Evolutionary conservation across 2,329 filamentous ascomycete species (phyloP).

Genomic region (Metarhizium guizhouense): DNA sequence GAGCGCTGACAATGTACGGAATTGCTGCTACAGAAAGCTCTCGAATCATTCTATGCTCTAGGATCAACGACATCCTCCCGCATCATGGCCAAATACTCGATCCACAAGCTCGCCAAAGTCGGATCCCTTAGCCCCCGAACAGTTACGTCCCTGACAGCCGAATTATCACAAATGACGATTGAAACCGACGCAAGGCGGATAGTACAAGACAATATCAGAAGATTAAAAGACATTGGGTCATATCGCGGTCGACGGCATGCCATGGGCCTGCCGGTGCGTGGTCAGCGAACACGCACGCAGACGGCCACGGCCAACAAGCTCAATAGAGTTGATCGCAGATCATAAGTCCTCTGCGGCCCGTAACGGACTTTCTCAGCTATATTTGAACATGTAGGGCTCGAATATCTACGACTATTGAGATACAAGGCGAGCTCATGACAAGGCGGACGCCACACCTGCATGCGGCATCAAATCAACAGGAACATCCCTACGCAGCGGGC

Average conservation of each 20-base stretch:
- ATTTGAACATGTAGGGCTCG: background rate
- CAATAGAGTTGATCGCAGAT: constrained; percentile 42
- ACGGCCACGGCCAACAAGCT: constrained; percentile 52
- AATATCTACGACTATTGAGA: background rate
- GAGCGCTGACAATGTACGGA: background rate
- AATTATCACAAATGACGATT: constrained; percentile 85
- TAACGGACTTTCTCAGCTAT: background rate
- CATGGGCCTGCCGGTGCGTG: constrained; percentile 83
- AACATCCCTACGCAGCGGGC: background rate
- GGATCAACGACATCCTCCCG: constrained; percentile 60
- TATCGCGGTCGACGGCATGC: constrained; percentile 87
- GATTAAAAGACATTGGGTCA: constrained; percentile 82
- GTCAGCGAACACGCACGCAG: constrained; percentile 78
- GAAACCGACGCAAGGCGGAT: constrained; percentile 78
- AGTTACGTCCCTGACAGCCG: constrained; percentile 71
- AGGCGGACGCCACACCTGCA: background rate
- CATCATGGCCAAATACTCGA: constrained; percentile 81
- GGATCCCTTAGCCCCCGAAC: constrained; percentile 67
- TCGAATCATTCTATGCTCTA: constrained; percentile 81
- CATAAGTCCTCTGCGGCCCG: constrained; percentile 9
- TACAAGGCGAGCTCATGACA: background rate
- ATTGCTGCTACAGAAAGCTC: constrained; percentile 45
- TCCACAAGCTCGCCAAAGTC: constrained; percentile 75
- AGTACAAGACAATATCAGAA: constrained; percentile 74
- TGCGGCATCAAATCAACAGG: background rate